These are phyloP conservation scores for Starmerella floris DNA, from an alignment of 805 yeast genomes.

Conservation along the genomic window DNA sequence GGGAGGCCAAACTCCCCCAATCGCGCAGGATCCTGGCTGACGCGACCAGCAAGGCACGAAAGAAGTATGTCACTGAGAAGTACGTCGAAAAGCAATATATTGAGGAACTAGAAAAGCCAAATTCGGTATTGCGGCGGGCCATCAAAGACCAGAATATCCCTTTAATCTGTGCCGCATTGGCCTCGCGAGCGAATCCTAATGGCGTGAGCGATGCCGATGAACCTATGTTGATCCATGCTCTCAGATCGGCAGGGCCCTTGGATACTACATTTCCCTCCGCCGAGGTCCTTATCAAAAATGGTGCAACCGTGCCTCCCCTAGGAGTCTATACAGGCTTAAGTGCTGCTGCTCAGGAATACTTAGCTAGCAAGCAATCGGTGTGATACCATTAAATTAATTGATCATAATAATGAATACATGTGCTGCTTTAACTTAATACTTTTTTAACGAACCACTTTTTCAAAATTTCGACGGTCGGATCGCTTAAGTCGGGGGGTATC, in stretches of 20 bases:
- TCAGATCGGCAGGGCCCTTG: constrained; percentile 22
- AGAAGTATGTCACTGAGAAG: constrained; percentile 50
- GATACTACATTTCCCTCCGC: constrained; percentile 28
- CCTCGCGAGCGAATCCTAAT: constrained; percentile 31
- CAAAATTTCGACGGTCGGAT: no score
- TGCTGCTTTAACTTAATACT: no score
- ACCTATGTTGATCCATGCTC: constrained; percentile 26
- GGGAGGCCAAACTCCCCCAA: constrained; percentile 36
- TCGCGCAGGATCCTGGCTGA: constrained; percentile 26
- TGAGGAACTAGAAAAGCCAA: constrained; percentile 26
- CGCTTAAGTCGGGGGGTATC: no score
- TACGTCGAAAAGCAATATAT: constrained; percentile 44
- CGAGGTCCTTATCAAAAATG: constrained; percentile 30
- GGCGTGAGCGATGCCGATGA: constrained; percentile 23
- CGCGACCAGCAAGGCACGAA: constrained; percentile 37
- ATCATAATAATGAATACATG: no score
- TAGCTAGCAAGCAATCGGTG: neutral
- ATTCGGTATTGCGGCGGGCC: constrained; percentile 27
- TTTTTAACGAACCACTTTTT: no score
- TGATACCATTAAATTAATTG: neutral
- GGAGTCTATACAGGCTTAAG: constrained; percentile 14
- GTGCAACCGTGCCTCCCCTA: constrained; percentile 25
- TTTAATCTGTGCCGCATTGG: constrained; percentile 27
- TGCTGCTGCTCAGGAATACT: constrained; percentile 7
- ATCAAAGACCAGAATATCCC: constrained; percentile 25